Evolutionary conservation across 1,284 basidiomycete species (phyloP).

Genomic region (Trametes sp.): DNA sequence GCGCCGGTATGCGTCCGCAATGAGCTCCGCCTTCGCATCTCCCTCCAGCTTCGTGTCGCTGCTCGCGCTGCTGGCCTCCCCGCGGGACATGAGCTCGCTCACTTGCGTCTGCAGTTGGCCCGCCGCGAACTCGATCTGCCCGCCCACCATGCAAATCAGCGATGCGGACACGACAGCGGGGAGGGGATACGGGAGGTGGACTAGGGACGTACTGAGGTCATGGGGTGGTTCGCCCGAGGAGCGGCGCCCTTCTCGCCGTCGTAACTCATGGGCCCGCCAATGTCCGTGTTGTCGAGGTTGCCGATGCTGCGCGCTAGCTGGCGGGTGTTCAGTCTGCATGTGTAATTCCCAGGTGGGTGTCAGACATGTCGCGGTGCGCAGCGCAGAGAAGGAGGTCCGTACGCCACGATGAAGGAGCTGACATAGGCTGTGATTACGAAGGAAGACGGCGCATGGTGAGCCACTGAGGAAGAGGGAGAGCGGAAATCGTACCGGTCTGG

Average conservation of each 20-base stretch:
- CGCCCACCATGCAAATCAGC: neutral
- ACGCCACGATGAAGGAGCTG: constrained; percentile 10
- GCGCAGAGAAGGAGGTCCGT: too few species aligned
- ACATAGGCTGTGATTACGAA: too few species aligned
- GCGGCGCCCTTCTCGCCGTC: neutral
- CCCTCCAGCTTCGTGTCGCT: neutral
- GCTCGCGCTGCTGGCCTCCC: neutral
- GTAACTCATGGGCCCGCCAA: neutral
- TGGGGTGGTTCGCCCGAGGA: neutral
- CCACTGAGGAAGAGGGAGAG: too few species aligned
- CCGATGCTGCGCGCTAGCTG: neutral
- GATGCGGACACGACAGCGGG: too few species aligned
- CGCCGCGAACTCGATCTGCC: neutral
- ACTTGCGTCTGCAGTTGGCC: neutral
- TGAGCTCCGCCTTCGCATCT: too few species aligned
- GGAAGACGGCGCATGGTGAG: too few species aligned
- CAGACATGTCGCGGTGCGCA: too few species aligned
- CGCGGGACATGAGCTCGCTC: neutral
- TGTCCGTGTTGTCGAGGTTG: constrained; percentile 1
- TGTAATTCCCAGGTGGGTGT: too few species aligned
- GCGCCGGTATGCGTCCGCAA: too few species aligned
- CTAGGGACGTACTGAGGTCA: neutral
- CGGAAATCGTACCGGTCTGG: too few species aligned
- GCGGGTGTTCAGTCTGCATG: constrained; percentile 9
- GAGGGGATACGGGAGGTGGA: too few species aligned